phyloP scores from a whole-genome alignment of 2,329 filamentous ascomycete species.

The Diaporthe citri region DNA sequence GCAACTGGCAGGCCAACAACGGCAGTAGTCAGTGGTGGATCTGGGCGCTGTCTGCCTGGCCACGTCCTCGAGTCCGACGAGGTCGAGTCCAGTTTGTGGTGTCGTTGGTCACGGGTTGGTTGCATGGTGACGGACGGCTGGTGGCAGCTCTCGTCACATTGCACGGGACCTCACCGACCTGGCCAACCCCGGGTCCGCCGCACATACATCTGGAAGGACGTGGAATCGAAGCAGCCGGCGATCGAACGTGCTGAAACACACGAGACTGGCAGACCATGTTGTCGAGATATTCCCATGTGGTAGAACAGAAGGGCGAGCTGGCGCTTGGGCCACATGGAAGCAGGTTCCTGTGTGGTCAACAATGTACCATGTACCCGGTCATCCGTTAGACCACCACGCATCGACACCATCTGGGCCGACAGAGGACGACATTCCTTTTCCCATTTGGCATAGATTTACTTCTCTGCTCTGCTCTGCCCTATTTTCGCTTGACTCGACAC shows the following conservation, averaged over 20 bases:
- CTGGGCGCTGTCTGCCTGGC: slow-evolving; percentile 1
- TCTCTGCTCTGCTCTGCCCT: not conserved
- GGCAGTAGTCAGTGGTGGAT: slow-evolving; percentile 1
- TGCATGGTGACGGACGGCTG: slow-evolving; percentile 18
- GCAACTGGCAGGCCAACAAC: not conserved
- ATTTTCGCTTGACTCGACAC: not conserved
- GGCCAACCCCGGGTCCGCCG: not conserved
- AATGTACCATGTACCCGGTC: not conserved
- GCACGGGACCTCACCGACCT: not conserved
- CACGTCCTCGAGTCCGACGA: slow-evolving; percentile 7
- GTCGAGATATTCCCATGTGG: slow-evolving; percentile 4
- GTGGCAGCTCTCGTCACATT: slow-evolving; percentile 19
- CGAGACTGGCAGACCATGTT: not conserved
- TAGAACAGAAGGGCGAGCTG: not conserved
- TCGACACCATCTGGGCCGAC: not conserved
- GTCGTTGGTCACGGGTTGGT: slow-evolving; percentile 6
- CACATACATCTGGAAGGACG: not conserved
- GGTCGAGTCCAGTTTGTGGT: slow-evolving; percentile 10
- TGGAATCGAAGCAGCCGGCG: not conserved
- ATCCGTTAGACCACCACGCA: not conserved
- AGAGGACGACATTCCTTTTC: not conserved
- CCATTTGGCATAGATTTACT: not conserved
- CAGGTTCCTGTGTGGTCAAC: not conserved
- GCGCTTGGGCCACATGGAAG: slow-evolving; percentile 16
- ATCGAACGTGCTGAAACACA: not conserved